Conservation (phyloP, 352 stramenopile species). For the Phytophthora cactorum region DNA sequence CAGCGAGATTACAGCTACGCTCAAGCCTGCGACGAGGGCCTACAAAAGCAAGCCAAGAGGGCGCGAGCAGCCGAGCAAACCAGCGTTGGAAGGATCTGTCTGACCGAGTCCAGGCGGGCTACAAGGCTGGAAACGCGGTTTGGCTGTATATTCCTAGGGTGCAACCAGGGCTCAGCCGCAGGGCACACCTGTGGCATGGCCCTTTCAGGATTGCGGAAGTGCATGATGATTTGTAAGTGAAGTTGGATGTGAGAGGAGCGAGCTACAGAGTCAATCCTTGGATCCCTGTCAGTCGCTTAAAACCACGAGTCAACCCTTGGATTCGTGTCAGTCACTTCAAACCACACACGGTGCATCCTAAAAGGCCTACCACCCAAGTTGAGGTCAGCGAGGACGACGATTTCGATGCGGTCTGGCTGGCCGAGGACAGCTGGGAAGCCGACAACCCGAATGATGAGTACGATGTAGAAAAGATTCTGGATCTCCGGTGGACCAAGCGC, state of each 20-base stretch:
- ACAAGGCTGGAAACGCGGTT: neutral
- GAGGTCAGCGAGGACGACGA: too few relatives aligned
- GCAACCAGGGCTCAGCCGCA: constrained; percentile 2
- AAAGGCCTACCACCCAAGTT: too few relatives aligned
- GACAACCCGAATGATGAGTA: too few relatives aligned
- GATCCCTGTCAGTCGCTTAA: constrained; percentile 9
- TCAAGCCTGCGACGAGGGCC: neutral
- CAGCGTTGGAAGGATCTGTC: constrained; percentile 13
- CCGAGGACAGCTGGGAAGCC: too few relatives aligned
- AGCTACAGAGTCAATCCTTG: constrained; percentile 15
- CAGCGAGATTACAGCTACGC: constrained; percentile 16
- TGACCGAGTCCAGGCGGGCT: constrained; percentile 7
- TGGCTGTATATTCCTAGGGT: neutral
- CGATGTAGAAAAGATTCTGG: too few relatives aligned
- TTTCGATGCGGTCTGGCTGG: too few relatives aligned
- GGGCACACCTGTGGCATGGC: constrained; percentile 15
- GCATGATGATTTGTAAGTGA: constrained; percentile 9
- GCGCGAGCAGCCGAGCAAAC: neutral
- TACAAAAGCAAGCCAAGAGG: constrained; percentile 11
- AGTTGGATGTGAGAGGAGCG: neutral
- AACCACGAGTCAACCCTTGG: neutral
- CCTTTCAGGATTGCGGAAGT: constrained; percentile 18
- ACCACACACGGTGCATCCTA: too few relatives aligned
- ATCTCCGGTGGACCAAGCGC: too few relatives aligned
- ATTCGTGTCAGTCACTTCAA: too few relatives aligned